Conservation (phyloP, 1,284 basidiomycete species). For the Mycosarcoma mackinlayi region DNA sequence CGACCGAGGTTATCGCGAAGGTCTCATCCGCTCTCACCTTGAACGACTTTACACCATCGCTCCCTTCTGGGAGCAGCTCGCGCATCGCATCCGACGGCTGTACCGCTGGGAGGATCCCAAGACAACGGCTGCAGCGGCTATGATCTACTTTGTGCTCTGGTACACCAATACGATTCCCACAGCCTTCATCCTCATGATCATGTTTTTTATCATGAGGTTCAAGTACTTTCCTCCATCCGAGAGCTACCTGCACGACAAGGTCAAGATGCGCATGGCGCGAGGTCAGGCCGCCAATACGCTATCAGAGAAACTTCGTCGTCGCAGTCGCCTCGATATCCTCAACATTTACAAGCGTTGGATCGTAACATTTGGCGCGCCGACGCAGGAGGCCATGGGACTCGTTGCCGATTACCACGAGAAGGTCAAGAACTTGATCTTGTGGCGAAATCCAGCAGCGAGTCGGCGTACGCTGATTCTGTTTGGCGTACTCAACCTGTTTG, state of each 20-base stretch:
- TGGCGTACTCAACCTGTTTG: conserved; percentile 48
- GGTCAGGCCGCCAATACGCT: conserved; percentile 64
- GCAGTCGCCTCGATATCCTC: conserved; percentile 64
- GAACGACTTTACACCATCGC: conserved; percentile 67
- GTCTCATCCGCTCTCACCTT: conserved; percentile 61
- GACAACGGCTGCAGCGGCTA: conserved; percentile 59
- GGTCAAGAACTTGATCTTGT: conserved; percentile 65
- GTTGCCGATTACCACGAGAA: conserved; percentile 67
- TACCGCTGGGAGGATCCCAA: conserved; percentile 54
- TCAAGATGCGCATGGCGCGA: conserved; percentile 64
- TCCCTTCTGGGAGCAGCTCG: conserved; percentile 67
- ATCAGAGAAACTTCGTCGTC: conserved; percentile 60
- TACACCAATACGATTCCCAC: conserved; percentile 66
- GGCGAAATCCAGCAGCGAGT: conserved; percentile 63
- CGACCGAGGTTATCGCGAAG: conserved; percentile 63
- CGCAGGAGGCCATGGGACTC: conserved; percentile 58
- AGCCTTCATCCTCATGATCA: conserved; percentile 61
- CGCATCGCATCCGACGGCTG: conserved; percentile 26
- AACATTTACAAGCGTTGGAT: conserved; percentile 64
- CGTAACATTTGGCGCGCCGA: conserved; percentile 54
- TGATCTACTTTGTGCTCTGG: conserved; percentile 68
- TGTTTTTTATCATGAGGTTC: conserved; percentile 65
- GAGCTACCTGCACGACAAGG: conserved; percentile 62
- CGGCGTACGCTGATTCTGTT: conserved; percentile 58
- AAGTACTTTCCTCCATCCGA: conserved; percentile 67